Conservation (phyloP, 106 monocot genomes). For the Phalaenopsis aphrodite region DNA sequence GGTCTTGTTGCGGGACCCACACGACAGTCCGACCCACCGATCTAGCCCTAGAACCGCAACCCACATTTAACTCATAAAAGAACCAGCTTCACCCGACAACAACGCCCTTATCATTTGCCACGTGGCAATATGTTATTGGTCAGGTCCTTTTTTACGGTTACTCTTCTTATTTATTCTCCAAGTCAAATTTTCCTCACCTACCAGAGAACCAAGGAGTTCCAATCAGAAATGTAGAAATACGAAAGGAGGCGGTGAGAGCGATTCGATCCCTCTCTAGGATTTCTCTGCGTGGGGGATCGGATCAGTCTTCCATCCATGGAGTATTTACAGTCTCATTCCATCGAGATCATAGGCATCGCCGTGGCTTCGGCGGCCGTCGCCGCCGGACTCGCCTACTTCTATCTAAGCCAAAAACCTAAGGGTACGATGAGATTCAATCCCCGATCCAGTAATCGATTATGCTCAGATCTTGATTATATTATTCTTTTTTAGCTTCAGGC, state of each 20-base stretch:
- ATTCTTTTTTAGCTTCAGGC: constrained; percentile 23
- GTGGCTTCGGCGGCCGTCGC: constrained; percentile 66
- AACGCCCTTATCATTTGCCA: too few relatives aligned
- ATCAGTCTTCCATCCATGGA: constrained; percentile 38
- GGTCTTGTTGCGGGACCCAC: too few relatives aligned
- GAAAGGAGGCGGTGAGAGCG: not conserved
- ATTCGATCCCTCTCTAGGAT: not conserved
- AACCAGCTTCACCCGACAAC: too few relatives aligned
- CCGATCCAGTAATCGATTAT: too few relatives aligned
- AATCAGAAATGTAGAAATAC: not conserved
- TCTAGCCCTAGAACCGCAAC: too few relatives aligned
- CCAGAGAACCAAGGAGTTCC: not conserved
- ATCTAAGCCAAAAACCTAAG: constrained; percentile 52
- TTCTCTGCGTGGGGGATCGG: not conserved
- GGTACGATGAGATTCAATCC: constrained; percentile 29
- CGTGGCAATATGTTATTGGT: too few relatives aligned
- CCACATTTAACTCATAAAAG: too few relatives aligned
- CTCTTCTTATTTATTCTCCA: not conserved
- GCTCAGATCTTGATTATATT: not conserved
- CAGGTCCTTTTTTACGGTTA: too few relatives aligned
- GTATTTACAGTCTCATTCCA: constrained; percentile 25
- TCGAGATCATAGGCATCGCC: constrained; percentile 41
- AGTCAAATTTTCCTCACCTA: not conserved
- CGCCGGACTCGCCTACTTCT: constrained; percentile 51
- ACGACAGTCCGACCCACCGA: too few relatives aligned